These are phyloP conservation scores for Henningerozyma blattae DNA, from an alignment of 805 yeast genomes.

Conservation along the genomic window DNA sequence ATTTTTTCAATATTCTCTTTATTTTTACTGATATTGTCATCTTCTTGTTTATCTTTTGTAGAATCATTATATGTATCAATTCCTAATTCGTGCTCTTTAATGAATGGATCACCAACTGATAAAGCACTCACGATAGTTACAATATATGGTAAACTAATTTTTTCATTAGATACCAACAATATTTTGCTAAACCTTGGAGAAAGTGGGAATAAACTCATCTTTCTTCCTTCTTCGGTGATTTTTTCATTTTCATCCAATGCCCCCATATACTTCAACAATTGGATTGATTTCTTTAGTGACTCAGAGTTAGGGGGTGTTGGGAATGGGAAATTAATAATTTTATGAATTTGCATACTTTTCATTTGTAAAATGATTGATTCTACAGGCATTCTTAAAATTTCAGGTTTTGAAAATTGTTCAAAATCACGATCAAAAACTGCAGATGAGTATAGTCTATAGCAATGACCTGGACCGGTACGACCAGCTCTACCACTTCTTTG, in stretches of 20 bases:
- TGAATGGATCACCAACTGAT: slow-evolving; percentile 87
- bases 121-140: slow-evolving; percentile 85
- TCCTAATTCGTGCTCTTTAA: slow-evolving; percentile 65
- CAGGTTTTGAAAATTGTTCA: slow-evolving; percentile 74
- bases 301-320: slow-evolving; percentile 79
- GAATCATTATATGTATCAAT: slow-evolving; percentile 19
- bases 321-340: slow-evolving; percentile 84
- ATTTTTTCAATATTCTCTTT: slow-evolving; percentile 26
- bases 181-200: slow-evolving; percentile 91
- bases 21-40: slow-evolving; percentile 19
- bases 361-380: slow-evolving; percentile 91
- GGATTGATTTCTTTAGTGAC: slow-evolving; percentile 53
- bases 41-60: slow-evolving; percentile 10
- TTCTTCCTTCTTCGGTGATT: slow-evolving; percentile 69
- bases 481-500: slow-evolving; percentile 98
- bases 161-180: slow-evolving; percentile 78
- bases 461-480: slow-evolving; percentile 97
- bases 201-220: slow-evolving; percentile 85
- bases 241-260: slow-evolving; percentile 47
- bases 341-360: slow-evolving; percentile 96
- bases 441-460: slow-evolving; percentile 83
- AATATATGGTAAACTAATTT: slow-evolving; percentile 74
- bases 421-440: slow-evolving; percentile 87
- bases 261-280: slow-evolving; percentile 57
- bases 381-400: slow-evolving; percentile 87